Evolutionary conservation across 306 rosid species (phyloP).

Genomic region (Casuarina glauca): DNA sequence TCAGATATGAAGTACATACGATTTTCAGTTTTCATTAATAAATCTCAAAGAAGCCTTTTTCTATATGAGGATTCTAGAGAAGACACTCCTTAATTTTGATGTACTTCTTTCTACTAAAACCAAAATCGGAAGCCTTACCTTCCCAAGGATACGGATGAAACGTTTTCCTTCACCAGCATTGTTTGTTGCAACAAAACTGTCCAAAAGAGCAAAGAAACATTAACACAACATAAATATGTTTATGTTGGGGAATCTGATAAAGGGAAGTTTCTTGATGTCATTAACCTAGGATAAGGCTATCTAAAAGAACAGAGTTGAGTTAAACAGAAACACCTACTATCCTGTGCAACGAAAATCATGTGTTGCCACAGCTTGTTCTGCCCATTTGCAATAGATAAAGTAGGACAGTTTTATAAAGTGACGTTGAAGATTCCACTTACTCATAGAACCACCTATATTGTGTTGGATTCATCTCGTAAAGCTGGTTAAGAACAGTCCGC

Average conservation of each 20-base stretch:
- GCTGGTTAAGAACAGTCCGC: constrained; percentile 89
- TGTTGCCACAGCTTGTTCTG: not conserved
- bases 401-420: not conserved
- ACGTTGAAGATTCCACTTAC: constrained; percentile 49
- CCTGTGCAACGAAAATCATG: not conserved
- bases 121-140: constrained; percentile 43
- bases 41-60: too few species aligned
- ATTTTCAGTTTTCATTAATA: too few species aligned
- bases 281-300: not conserved
- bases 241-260: not conserved
- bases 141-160: constrained; percentile 73
- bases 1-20: too few species aligned
- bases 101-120: too few species aligned
- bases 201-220: constrained; percentile 19
- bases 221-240: not conserved
- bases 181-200: constrained; percentile 77
- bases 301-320: not conserved
- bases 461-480: constrained; percentile 94
- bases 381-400: not conserved
- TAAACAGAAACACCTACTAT: not conserved
- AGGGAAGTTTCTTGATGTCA: not conserved
- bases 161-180: constrained; percentile 77
- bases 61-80: too few species aligned
- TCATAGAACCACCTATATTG: constrained; percentile 86
- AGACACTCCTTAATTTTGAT: too few species aligned